These are phyloP conservation scores for Phytophthora pisi DNA, from an alignment of 352 stramenopile species.

Conservation along the genomic window DNA sequence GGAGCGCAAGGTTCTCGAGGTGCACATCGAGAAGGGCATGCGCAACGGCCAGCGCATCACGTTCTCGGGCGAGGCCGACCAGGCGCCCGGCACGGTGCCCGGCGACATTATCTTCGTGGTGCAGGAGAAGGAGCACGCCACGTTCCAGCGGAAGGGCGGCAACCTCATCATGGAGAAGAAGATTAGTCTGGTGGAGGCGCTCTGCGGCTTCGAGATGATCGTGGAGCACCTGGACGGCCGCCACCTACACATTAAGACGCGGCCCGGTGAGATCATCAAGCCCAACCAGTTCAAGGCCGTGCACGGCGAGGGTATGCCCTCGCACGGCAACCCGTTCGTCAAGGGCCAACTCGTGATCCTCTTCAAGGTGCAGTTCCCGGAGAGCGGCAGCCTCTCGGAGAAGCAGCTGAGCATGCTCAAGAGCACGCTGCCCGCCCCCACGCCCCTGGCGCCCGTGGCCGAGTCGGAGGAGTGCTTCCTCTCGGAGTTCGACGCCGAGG, in stretches of 20 bases:
- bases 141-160: slow-evolving; percentile 96
- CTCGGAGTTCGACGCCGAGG: slow-evolving; percentile 93
- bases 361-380: slow-evolving; percentile 97
- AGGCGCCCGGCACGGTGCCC: slow-evolving; percentile 91
- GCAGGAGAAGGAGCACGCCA: slow-evolving; percentile 96
- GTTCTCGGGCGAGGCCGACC: slow-evolving; percentile 96
- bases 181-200: slow-evolving; percentile 94
- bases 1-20: slow-evolving; percentile 98
- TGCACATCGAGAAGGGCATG: slow-evolving; percentile 99
- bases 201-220: slow-evolving; percentile 92
- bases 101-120: slow-evolving; percentile 98
- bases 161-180: slow-evolving; percentile 98
- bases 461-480: slow-evolving; percentile 88
- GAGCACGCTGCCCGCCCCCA: slow-evolving; percentile 56
- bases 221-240: slow-evolving; percentile 94
- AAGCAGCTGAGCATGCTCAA: slow-evolving; percentile 83
- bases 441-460: slow-evolving; percentile 49
- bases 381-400: slow-evolving; percentile 85
- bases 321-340: slow-evolving; percentile 97
- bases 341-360: slow-evolving; percentile 98
- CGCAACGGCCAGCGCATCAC: slow-evolving; percentile 97
- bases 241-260: slow-evolving; percentile 92
- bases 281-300: slow-evolving; percentile 94
- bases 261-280: slow-evolving; percentile 94
- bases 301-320: slow-evolving; percentile 97